These are phyloP conservation scores for Leptographium flavum DNA, from an alignment of 2,329 filamentous ascomycete species.

Conservation along the genomic window DNA sequence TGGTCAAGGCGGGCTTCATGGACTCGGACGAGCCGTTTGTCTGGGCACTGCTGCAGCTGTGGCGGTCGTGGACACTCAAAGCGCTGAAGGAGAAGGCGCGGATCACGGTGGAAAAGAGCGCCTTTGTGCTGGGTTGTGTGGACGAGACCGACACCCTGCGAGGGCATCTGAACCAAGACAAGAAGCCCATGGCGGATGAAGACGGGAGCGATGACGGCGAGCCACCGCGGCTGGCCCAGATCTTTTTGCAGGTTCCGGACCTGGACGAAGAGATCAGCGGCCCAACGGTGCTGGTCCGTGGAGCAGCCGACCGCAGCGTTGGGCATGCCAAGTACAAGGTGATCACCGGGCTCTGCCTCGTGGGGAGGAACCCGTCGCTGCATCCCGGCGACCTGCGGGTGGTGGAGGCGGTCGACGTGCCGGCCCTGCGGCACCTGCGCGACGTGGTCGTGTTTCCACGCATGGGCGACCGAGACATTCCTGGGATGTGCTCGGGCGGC, in stretches of 20 bases:
- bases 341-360: constrained; percentile 62
- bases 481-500: constrained; percentile 91
- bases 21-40: constrained; percentile 62
- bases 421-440: constrained; percentile 58
- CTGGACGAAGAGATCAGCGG: constrained; percentile 22
- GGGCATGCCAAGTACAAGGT: constrained; percentile 36
- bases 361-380: constrained; percentile 85
- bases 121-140: constrained; percentile 75
- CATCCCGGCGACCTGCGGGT: constrained; percentile 87
- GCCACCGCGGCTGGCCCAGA: constrained; percentile 53
- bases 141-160: constrained; percentile 69
- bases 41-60: constrained; percentile 63
- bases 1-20: constrained; percentile 74
- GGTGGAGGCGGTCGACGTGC: constrained; percentile 67
- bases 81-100: constrained; percentile 84
- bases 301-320: constrained; percentile 9
- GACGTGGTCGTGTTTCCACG: constrained; percentile 76
- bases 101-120: constrained; percentile 67
- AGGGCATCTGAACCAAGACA: constrained; percentile 38
- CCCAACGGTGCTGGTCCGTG: constrained; percentile 13
- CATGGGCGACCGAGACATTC: constrained; percentile 43
- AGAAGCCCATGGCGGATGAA: too few relatives aligned
- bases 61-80: constrained; percentile 82
- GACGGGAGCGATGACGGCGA: constrained; percentile 13
- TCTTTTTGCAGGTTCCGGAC: constrained; percentile 72